Evolutionary conservation across 306 rosid genomes (phyloP).

Genomic region (Spatholobus suberectus): DNA sequence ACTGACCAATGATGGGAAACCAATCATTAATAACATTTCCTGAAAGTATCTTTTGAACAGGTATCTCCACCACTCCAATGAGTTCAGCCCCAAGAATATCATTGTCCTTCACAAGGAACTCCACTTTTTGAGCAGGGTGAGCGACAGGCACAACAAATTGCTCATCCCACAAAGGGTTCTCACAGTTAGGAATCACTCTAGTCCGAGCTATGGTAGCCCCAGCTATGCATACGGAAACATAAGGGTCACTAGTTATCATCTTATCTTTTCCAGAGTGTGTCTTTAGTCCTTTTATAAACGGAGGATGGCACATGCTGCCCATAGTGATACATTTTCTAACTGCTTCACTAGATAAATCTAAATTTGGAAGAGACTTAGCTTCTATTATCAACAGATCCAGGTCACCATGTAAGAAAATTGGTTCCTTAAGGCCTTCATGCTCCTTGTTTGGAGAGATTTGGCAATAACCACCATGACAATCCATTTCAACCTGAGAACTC

Average conservation of each 20-base stretch:
- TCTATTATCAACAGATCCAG: slow-evolving; percentile 68
- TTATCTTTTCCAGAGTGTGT: slow-evolving; percentile 50
- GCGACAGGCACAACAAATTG: slow-evolving; percentile 72
- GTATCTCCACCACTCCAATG: slow-evolving; percentile 68
- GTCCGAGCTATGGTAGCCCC: slow-evolving; percentile 80
- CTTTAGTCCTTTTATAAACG: slow-evolving; percentile 50
- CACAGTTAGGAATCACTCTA: slow-evolving; percentile 62
- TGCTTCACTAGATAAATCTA: slow-evolving; percentile 65
- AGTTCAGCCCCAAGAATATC: slow-evolving; percentile 79
- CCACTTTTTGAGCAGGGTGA: slow-evolving; percentile 60
- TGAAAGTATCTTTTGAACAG: slow-evolving; percentile 52
- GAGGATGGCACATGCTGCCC: slow-evolving; percentile 55
- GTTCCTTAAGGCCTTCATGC: slow-evolving; percentile 25
- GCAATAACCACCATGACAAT: not conserved
- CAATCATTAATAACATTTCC: slow-evolving; percentile 62
- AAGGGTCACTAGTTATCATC: slow-evolving; percentile 77
- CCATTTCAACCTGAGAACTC: slow-evolving; percentile 51
- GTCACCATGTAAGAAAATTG: slow-evolving; percentile 67
- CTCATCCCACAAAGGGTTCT: slow-evolving; percentile 77
- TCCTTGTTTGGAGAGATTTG: slow-evolving; percentile 1
- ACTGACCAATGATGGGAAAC: slow-evolving; percentile 63
- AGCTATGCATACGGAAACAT: slow-evolving; percentile 66
- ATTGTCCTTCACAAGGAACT: slow-evolving; percentile 72
- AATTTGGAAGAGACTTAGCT: slow-evolving; percentile 79
- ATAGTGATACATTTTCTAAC: slow-evolving; percentile 63